These are phyloP conservation scores for Drosera capensis DNA, from an alignment of 148 eudicot species.

Conservation along the genomic window DNA sequence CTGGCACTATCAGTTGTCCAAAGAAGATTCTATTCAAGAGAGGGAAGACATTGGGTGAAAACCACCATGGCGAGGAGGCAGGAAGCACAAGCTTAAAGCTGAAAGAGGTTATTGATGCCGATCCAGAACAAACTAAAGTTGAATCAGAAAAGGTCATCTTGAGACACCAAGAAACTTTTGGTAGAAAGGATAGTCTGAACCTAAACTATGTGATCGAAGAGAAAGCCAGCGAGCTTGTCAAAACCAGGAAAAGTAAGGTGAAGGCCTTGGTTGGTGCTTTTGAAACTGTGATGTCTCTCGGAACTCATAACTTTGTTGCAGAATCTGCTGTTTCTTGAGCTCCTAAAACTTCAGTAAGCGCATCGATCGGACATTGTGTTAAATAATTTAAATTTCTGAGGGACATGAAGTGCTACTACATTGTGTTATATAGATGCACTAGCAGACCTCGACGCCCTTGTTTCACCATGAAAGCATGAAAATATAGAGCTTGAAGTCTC, in stretches of 20 bases:
- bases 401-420: no score
- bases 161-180: conserved; percentile 34
- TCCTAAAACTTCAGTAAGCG: background rate
- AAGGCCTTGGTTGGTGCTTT: conserved; percentile 84
- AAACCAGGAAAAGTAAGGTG: conserved; percentile 61
- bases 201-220: conserved; percentile 67
- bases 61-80: conserved; percentile 14
- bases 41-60: conserved; percentile 19
- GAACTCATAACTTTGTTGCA: conserved; percentile 26
- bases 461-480: no score
- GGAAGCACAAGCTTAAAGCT: conserved; percentile 21
- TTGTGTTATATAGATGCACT: no score
- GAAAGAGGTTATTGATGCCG: conserved; percentile 9
- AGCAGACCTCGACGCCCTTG: no score
- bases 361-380: no score
- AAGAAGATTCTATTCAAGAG: conserved; percentile 29
- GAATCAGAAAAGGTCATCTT: conserved; percentile 26
- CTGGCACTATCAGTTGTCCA: conserved; percentile 23
- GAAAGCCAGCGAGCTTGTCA: conserved; percentile 59
- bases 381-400: no score
- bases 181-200: conserved; percentile 24
- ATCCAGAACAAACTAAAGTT: conserved; percentile 9
- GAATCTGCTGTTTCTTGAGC: conserved; percentile 19
- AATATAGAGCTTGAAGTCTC: no score
- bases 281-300: conserved; percentile 47